These are phyloP conservation scores for Xylariales sp. DNA, from an alignment of 2,329 filamentous ascomycete species.

Conservation along the genomic window DNA sequence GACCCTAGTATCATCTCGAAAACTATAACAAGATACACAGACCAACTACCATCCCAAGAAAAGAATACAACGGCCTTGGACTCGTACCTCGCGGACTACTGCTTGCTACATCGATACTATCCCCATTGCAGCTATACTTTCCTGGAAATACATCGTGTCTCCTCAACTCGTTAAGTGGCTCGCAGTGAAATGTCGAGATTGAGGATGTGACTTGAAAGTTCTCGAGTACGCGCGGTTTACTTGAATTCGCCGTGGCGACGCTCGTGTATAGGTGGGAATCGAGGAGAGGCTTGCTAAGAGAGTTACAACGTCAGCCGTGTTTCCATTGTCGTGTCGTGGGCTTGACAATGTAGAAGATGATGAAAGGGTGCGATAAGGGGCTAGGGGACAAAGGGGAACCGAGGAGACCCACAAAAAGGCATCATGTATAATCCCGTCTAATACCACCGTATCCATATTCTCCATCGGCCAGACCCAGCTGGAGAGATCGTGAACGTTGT, in stretches of 20 bases:
- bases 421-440: slow-evolving; percentile 4
- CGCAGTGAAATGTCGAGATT: slow-evolving; percentile 7
- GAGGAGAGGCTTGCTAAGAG: slow-evolving; percentile 3
- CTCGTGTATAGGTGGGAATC: slow-evolving; percentile 4
- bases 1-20: too few relatives aligned
- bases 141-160: slow-evolving; percentile 6
- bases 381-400: neutral
- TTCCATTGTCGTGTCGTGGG: too few relatives aligned
- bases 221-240: slow-evolving; percentile 2
- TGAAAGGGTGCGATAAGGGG: neutral
- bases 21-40: neutral
- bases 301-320: too few relatives aligned
- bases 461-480: slow-evolving; percentile 6
- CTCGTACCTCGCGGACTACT: too few relatives aligned
- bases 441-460: slow-evolving; percentile 6
- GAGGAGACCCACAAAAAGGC: slow-evolving; percentile 4
- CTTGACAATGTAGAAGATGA: neutral
- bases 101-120: slow-evolving; percentile 1
- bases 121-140: slow-evolving; percentile 4
- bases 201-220: slow-evolving; percentile 2
- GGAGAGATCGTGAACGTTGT: neutral
- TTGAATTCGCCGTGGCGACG: neutral
- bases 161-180: slow-evolving; percentile 6
- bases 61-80: neutral
- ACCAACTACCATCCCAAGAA: neutral